phyloP scores from a whole-genome alignment of 1,284 basidiomycete genomes.

The Porogramme epimiltina region DNA sequence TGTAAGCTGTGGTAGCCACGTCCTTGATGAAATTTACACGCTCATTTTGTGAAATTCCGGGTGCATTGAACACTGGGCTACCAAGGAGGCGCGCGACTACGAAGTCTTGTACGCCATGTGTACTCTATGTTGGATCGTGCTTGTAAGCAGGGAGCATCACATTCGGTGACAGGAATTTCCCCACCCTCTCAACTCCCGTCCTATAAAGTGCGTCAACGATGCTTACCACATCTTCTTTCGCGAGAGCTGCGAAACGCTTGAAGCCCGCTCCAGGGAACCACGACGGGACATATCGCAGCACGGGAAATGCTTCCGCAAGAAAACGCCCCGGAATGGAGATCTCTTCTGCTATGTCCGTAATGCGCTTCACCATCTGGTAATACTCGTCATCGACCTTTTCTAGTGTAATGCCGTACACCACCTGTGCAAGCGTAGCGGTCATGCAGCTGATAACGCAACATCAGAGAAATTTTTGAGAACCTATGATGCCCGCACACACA shows the following conservation, averaged over 20 bases:
- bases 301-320: not conserved
- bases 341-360: not conserved
- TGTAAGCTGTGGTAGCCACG: too few species aligned
- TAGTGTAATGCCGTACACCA: not conserved
- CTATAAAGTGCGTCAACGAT: slow-evolving; percentile 22
- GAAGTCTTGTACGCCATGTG: too few species aligned
- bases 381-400: not conserved
- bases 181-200: not conserved
- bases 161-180: too few species aligned
- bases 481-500: too few species aligned
- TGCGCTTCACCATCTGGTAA: not conserved
- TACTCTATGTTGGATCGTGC: too few species aligned
- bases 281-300: not conserved
- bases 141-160: too few species aligned
- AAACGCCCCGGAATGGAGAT: not conserved
- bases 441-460: not conserved
- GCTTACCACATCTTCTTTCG: not conserved
- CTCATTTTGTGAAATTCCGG: too few species aligned
- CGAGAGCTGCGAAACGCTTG: not conserved
- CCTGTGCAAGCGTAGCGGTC: not conserved
- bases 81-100: too few species aligned
- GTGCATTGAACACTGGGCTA: too few species aligned
- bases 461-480: too few species aligned
- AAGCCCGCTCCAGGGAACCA: slow-evolving; percentile 4
- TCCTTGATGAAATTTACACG: too few species aligned